These are phyloP conservation scores for Prototheca wickerhamii DNA, from an alignment of 163 green algal genomes.

Conservation along the genomic window DNA sequence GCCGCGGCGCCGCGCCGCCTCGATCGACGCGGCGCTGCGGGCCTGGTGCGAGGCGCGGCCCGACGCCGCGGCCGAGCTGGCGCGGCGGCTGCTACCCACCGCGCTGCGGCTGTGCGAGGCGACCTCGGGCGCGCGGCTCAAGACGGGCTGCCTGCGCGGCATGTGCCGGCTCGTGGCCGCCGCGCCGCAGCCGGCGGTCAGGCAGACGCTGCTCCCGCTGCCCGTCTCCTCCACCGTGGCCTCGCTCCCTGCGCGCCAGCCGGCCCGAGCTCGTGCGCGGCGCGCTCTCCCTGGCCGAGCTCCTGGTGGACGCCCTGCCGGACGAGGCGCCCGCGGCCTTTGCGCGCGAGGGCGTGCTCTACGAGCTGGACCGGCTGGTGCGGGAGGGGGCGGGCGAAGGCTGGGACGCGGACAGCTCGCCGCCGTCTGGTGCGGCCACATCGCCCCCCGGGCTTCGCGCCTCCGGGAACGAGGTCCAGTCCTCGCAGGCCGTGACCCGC, in stretches of 20 bases:
- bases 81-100: slow-evolving; percentile 57
- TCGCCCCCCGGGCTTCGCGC: no score
- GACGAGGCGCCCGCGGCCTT: slow-evolving; percentile 60
- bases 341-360: slow-evolving; percentile 83
- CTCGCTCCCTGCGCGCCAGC: slow-evolving; percentile 53
- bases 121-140: slow-evolving; percentile 22
- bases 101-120: slow-evolving; percentile 47
- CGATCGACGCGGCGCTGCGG: neutral
- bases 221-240: slow-evolving; percentile 72
- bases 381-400: neutral
- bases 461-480: no score
- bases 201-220: slow-evolving; percentile 42
- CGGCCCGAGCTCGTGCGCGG: slow-evolving; percentile 41
- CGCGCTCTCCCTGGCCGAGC: slow-evolving; percentile 59
- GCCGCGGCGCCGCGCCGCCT: no score
- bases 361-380: slow-evolving; percentile 73
- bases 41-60: no score
- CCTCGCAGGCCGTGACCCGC: slow-evolving; percentile 1
- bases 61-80: slow-evolving; percentile 45
- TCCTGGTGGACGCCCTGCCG: slow-evolving; percentile 82
- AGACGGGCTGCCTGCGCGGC: slow-evolving; percentile 51
- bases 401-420: neutral
- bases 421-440: no score
- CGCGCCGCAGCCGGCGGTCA: slow-evolving; percentile 40
- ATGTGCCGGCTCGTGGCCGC: slow-evolving; percentile 63